Conservation (phyloP, 1,284 basidiomycete genomes). For the Tausonia pullulans region DNA sequence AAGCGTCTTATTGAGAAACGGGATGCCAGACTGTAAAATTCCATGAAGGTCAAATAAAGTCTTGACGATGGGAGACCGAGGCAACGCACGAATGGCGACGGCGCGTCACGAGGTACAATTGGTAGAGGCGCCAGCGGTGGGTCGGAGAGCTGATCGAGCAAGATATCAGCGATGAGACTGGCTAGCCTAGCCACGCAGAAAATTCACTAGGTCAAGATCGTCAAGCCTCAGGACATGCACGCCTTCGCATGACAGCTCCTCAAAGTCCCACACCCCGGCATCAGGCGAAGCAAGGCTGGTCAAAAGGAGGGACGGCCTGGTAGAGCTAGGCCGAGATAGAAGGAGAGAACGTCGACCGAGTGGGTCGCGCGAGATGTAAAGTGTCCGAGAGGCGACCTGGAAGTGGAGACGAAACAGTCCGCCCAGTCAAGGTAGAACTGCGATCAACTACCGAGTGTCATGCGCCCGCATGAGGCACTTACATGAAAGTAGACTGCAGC, state of each 20-base stretch:
- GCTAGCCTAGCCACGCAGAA: no score
- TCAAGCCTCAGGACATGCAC: not conserved
- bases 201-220: no score
- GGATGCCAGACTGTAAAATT: slow-evolving; percentile 17
- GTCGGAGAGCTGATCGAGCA: no score
- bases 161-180: no score
- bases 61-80: no score
- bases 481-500: slow-evolving; percentile 73
- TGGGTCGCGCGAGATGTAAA: slow-evolving; percentile 79
- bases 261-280: slow-evolving; percentile 1
- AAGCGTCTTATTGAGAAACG: slow-evolving; percentile 22
- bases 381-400: slow-evolving; percentile 37
- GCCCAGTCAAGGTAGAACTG: slow-evolving; percentile 7
- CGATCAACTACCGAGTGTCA: slow-evolving; percentile 3
- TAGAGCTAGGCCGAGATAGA: slow-evolving; percentile 26
- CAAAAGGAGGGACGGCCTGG: not conserved
- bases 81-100: no score
- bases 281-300: slow-evolving; percentile 4
- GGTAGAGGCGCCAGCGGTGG: no score
- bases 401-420: not conserved
- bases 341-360: slow-evolving; percentile 83
- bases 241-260: slow-evolving; percentile 3
- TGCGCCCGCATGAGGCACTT: slow-evolving; percentile 19
- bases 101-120: no score
- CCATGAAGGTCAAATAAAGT: no score